Evolutionary conservation across 345 rosid genomes (phyloP), one percentile per base, ranked within the genome.

Genomic region (Rhodomyrtus tomentosa): DNA sequence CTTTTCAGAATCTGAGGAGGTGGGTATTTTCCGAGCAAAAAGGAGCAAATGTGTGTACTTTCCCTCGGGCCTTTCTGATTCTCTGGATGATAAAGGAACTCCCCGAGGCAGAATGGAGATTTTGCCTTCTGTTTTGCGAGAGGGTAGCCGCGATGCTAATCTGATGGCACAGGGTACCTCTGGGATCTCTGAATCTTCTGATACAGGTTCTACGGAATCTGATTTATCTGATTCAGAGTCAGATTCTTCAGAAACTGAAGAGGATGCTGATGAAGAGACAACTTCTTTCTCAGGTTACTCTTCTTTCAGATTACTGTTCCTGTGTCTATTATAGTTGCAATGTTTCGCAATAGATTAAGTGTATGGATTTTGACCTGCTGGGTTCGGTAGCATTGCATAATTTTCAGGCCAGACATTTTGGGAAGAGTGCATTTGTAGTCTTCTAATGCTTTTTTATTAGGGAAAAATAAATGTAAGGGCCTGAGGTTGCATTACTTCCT

Each of bases 171-270:
- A 85, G 83, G 89, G 88, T 85, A 85, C 91, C 84, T 91, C 92
- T 68, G 93, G 91, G 40, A 89, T 90, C 52, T 73, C 89, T 91
- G 94, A 94, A 87, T 94, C 89, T 85, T 84, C 76, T 84, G 96
- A 89, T 86, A 89, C 91, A 80, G 95, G 88, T 59, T 90, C 92
- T 86, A 89, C 95, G 50, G 96, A 89, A 85, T 91, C 95, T 48
- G 90, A 86, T 72, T 86, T 88, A 84, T 87, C 92, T 1, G 91
- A 83, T 25, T 90, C 91, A 48, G 92, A 88, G 81, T 90, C 91
- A 88, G 98, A 93, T 87, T 93, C 98, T 73, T 95, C 98, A 50
- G 95, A 94, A 88, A 96, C 98, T 86, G 98, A 95, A 87, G 92
- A 92, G 80, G 96, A 95, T 87, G 89, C 93, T 74, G 95, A 92